Evolutionary conservation across 768 basidiomycete genomes (phyloP), one percentile per base, ranked within the genome.

Genomic region (Amanita muscaria): DNA sequence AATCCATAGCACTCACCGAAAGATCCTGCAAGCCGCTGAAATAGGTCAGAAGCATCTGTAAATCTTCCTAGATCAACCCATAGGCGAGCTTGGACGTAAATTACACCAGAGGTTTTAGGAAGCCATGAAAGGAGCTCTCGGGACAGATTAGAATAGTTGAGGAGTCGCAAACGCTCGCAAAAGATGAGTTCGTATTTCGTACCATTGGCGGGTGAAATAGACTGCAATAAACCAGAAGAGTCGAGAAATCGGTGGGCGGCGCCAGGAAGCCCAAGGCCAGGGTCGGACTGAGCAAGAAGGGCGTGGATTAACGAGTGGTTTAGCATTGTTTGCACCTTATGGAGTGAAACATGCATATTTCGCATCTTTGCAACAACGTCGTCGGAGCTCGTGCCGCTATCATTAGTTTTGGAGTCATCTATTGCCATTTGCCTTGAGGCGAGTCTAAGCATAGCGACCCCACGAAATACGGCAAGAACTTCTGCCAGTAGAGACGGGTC

Each of bases 381-480:
- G 25, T 82, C 79, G 23, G 71, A 64, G 18, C 64, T 52, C 15
- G 58, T 48, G 12, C 62, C 58, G 24, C 59, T 62, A 19, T 54
- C 55, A 30, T 42, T 33, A 12, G 53, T 49, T 47, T 49, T 54
- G 34, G 11, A 46, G 23, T 10, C 45, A 7, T 25, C 39, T 40
- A 32, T 47, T n/a, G 72, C 73, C 41, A 83, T 77, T 54, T 82
- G 83, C 38, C 68, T 68, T 12, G 72, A 64, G 37, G 80, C 66
- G 46, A 71, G 74, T 21, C 78, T 81, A 15, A 88, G 65, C 68
- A 86, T 82, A 18, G 82, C 77, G 18, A 85, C 64, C 11, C 83
- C 84, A n/a, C 86, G 74, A 52, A 83, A 88, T 21, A 88, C 78
- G 6, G 83, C 83, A 59, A 89, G 81, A 18, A 87, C 74, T 56